A percentile compares a stretch with the other conserved stretches of the same genome.
These are phyloP conservation scores for Tieghemiomyces parasiticus DNA, from an alignment of 192 early-diverging fungal species.

Conservation along the genomic window DNA sequence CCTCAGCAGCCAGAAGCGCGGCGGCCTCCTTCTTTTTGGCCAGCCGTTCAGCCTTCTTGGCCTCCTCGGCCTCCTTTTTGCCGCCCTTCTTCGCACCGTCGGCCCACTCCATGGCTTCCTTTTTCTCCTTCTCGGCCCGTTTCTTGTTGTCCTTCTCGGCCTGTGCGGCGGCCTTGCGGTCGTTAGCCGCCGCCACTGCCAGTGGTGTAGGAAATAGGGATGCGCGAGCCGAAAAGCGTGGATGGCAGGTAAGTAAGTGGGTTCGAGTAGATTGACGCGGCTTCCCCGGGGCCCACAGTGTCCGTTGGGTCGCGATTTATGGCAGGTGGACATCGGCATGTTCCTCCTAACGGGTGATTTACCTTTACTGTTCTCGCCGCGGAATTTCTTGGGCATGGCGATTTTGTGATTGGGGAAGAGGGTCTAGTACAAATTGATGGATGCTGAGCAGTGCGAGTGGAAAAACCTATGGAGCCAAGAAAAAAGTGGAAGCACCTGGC, in stretches of 20 bases:
- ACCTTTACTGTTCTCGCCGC: conserved; percentile 37
- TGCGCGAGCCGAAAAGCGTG: too few relatives aligned
- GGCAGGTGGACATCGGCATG: too few relatives aligned
- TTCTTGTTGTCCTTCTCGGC: conserved; percentile 39
- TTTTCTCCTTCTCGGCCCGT: conserved; percentile 33
- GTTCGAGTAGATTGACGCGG: too few relatives aligned
- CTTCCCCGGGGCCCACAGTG: too few relatives aligned
- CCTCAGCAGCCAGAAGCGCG: conserved; percentile 41
- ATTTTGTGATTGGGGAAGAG: not conserved
- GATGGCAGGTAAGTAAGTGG: too few relatives aligned
- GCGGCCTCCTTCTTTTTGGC: conserved; percentile 42
- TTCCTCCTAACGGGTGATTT: conserved; percentile 6
- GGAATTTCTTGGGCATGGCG: conserved; percentile 38
- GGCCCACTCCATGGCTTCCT: conserved; percentile 44
- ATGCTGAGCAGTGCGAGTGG: too few relatives aligned
- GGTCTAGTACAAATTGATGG: too few relatives aligned
- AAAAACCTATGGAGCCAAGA: too few relatives aligned
- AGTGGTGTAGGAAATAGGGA: too few relatives aligned
- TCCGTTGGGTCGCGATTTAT: too few relatives aligned
- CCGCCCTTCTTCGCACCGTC: conserved; percentile 45
- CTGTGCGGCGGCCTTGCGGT: conserved; percentile 52
- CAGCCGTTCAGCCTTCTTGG: conserved; percentile 34
- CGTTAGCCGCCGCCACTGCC: conserved; percentile 54
- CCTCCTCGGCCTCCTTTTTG: conserved; percentile 43
- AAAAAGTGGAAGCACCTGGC: too few relatives aligned